Base-by-base conservation (phyloP, 1,139 yeast species). In the Blastobotrys indianensis region DNA sequence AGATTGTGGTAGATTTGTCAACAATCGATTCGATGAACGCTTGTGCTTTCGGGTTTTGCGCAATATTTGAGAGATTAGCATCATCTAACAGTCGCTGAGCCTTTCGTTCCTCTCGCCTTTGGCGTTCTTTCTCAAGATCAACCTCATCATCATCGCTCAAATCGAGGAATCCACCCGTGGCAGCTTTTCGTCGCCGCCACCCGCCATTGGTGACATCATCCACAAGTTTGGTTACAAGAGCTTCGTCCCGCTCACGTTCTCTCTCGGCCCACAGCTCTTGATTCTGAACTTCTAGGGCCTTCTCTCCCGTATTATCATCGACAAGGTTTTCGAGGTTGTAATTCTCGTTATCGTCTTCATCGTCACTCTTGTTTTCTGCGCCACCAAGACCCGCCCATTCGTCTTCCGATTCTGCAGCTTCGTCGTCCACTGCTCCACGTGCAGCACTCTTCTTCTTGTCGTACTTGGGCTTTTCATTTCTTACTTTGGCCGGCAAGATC, bases 361-460 rank as follows among this genome's bases (percentile, higher is more conserved):
- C 59, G 12, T 52, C 55, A 10, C 57, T 66, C 51, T 87, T 96
- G 4, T 82, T 86, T 56, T 85, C 94, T 9, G 63, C 73, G 49
- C 96, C 96, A 46, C 95, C 97, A 47, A 85, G 62, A 1, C 96
- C 96, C 42, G 80, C 81, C 90, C 94, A 90, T 68, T 90, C 97
- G 69, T 90, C 97, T 53, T 92, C 97, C 36, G 96, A 86, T 69
- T 92, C 97, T 55, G 80, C 94, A 39, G 98, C 98, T 69, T 90
- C 96, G 38, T 83, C 85, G 52, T 85, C 90, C 51, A 84, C 70
- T 16, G 81, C 69, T n/a, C 70, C 68, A 48, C 70, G 70, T 30
- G 78, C 61, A 0, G 82, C 82, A 50, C 69, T 71, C 37, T 72
- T 65, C 54, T 72, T 80, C 66, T 76, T 65, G 54, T 75, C 80